phyloP scores from a whole-genome alignment of 345 rosid species.

The Adansonia digitata region DNA sequence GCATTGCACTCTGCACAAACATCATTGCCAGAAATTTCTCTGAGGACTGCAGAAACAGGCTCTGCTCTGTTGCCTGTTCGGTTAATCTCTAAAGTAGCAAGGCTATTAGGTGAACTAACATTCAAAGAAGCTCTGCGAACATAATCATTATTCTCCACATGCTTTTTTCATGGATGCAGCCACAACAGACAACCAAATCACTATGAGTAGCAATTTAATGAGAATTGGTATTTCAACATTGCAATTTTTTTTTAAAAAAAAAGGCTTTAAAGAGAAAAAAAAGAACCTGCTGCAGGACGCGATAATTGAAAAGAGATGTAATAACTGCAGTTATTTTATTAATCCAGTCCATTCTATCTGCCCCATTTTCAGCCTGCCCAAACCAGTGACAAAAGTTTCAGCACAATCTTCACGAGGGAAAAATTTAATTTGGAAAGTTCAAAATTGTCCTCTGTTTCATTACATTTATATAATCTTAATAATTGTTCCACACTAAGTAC shows the following conservation, averaged over 20 bases:
- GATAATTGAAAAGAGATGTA: constrained; percentile 65
- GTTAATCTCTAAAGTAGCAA: constrained; percentile 21
- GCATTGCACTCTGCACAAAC: constrained; percentile 80
- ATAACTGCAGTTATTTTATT: constrained; percentile 69
- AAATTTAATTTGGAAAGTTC: neutral
- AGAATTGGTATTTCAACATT: neutral
- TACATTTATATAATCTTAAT: neutral
- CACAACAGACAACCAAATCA: constrained; percentile 28
- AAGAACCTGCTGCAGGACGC: constrained; percentile 66
- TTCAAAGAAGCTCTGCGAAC: constrained; percentile 28
- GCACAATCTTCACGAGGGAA: neutral
- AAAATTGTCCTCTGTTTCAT: neutral
- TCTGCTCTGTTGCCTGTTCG: constrained; percentile 28
- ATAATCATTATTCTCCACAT: constrained; percentile 28
- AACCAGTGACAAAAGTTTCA: constrained; percentile 1
- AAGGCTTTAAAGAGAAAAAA: constrained; percentile 7
- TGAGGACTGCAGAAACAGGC: constrained; percentile 42
- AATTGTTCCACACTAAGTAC: neutral
- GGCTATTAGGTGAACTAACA: constrained; percentile 25
- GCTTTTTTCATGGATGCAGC: constrained; percentile 32
- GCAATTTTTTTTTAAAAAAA: no score
- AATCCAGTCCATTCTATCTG: constrained; percentile 83
- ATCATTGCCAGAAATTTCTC: constrained; percentile 72
- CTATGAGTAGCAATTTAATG: neutral
- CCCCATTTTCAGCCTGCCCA: constrained; percentile 80